phyloP scores from a whole-genome alignment of 305 asterid genomes.

The Rubia balearica region DNA sequence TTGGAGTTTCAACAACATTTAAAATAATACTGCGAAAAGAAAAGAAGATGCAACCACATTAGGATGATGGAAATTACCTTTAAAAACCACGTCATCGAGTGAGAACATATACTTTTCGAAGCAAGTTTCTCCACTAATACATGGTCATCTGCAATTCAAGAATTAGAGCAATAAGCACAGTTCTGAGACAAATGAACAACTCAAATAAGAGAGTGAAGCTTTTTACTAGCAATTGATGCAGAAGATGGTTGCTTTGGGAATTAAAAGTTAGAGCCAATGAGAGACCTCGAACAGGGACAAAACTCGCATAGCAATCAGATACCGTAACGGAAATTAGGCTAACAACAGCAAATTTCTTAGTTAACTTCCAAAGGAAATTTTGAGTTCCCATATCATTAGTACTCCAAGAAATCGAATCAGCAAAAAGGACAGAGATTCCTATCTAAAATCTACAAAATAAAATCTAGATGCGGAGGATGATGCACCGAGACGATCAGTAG shows the following conservation, averaged over 20 bases:
- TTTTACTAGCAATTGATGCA: conserved; percentile 39
- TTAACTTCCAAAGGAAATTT: conserved; percentile 36
- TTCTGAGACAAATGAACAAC: background rate
- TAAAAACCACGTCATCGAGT: conserved; percentile 52
- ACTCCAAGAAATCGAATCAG: conserved; percentile 22
- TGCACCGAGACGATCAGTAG: conserved; percentile 71
- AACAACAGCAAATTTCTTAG: conserved; percentile 31
- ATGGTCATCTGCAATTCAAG: conserved; percentile 45
- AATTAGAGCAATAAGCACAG: conserved; percentile 5
- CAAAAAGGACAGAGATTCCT: conserved; percentile 73
- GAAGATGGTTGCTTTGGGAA: conserved; percentile 29
- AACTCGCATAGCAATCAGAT: conserved; percentile 62
- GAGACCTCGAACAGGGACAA: conserved; percentile 58
- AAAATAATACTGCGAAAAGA: background rate
- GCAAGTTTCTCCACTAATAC: conserved; percentile 70
- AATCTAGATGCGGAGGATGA: conserved; percentile 57
- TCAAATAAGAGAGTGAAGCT: background rate
- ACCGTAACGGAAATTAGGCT: conserved; percentile 56
- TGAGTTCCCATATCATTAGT: conserved; percentile 30
- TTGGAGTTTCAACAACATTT: background rate
- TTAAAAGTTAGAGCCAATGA: conserved; percentile 83
- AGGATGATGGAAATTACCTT: conserved; percentile 32
- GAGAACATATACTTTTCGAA: conserved; percentile 65
- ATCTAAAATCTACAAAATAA: conserved; percentile 34
- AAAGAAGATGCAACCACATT: background rate